phyloP scores from a whole-genome alignment of 495 filamentous ascomycete species.

The Cercophora scortea region DNA sequence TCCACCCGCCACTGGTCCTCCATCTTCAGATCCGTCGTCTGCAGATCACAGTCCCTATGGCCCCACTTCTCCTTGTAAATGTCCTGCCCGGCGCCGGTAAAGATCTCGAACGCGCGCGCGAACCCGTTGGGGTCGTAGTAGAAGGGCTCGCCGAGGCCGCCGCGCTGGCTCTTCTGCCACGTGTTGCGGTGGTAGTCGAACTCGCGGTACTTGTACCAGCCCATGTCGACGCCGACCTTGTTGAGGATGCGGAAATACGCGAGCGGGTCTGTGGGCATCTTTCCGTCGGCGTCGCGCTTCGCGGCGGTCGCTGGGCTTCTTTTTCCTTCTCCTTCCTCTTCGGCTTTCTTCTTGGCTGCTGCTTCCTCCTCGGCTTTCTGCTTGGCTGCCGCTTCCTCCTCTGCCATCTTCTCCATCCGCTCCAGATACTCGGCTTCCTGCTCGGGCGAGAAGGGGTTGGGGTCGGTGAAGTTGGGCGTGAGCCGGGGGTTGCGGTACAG shows the following conservation, averaged over 20 bases:
- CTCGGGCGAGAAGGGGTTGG: slow-evolving; percentile 26
- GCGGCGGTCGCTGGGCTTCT: background rate
- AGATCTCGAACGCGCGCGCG: slow-evolving; percentile 41
- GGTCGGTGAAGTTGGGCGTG: slow-evolving; percentile 26
- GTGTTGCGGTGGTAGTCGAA: slow-evolving; percentile 41
- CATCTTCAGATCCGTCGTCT: slow-evolving; percentile 27
- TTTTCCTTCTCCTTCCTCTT: background rate
- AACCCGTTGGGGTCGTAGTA: slow-evolving; percentile 49
- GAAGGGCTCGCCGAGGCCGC: slow-evolving; percentile 54
- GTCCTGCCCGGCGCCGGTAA: slow-evolving; percentile 44
- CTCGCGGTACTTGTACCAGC: slow-evolving; percentile 34
- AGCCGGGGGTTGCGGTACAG: slow-evolving; percentile 35
- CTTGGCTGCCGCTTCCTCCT: background rate
- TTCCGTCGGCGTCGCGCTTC: background rate
- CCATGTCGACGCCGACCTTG: slow-evolving; percentile 21
- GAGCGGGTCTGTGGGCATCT: slow-evolving; percentile 14
- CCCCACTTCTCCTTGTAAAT: slow-evolving; percentile 53
- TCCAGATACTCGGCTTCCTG: slow-evolving; percentile 1
- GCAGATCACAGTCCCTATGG: slow-evolving; percentile 43
- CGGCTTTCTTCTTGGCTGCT: background rate
- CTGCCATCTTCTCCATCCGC: too few relatives aligned
- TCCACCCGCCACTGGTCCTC: slow-evolving; percentile 45
- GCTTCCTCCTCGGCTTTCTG: slow-evolving; percentile 5
- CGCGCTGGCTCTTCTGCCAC: slow-evolving; percentile 51
- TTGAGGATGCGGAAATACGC: slow-evolving; percentile 24